Evolutionary conservation across 805 yeast species (phyloP).

Genomic region (Maudiozyma serrabonitensis): DNA sequence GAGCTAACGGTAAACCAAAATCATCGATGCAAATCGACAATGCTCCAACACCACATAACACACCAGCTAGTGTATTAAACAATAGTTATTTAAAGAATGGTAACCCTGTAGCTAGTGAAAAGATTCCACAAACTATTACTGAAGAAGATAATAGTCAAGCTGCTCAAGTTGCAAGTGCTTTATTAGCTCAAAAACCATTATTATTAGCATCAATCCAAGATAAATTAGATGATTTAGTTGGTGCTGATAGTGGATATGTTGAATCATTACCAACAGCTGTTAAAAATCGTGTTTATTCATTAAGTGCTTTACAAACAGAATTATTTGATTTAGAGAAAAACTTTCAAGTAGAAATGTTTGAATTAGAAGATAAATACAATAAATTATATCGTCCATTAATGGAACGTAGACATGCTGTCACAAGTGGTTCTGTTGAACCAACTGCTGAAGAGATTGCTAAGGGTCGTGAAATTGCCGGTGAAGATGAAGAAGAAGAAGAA

Average conservation of each 20-base stretch:
- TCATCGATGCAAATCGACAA: constrained; percentile 61
- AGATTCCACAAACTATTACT: constrained; percentile 57
- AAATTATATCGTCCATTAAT: constrained; percentile 67
- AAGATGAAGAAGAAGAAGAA: constrained; percentile 35
- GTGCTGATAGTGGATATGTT: constrained; percentile 79
- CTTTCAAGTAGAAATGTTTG: constrained; percentile 81
- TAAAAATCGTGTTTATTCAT: constrained; percentile 67
- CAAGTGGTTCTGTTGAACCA: constrained; percentile 70
- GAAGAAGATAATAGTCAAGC: constrained; percentile 51
- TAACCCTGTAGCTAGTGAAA: constrained; percentile 37
- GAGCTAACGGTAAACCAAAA: constrained; percentile 39
- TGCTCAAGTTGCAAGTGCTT: constrained; percentile 11
- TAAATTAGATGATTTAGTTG: constrained; percentile 73
- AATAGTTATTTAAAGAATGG: constrained; percentile 53
- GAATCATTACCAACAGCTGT: constrained; percentile 63
- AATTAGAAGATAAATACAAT: constrained; percentile 72
- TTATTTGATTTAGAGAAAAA: constrained; percentile 81
- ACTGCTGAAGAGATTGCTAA: constrained; percentile 63
- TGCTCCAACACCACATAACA: constrained; percentile 98
- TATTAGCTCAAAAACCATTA: constrained; percentile 65
- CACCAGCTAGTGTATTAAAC: constrained; percentile 80
- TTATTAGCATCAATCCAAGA: constrained; percentile 83
- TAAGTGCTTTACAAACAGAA: constrained; percentile 70
- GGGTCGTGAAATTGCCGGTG: constrained; percentile 57
- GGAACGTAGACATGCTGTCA: constrained; percentile 59